Evolutionary conservation across 495 filamentous ascomycete genomes (phyloP).

Genomic region (Daldinia childiae): DNA sequence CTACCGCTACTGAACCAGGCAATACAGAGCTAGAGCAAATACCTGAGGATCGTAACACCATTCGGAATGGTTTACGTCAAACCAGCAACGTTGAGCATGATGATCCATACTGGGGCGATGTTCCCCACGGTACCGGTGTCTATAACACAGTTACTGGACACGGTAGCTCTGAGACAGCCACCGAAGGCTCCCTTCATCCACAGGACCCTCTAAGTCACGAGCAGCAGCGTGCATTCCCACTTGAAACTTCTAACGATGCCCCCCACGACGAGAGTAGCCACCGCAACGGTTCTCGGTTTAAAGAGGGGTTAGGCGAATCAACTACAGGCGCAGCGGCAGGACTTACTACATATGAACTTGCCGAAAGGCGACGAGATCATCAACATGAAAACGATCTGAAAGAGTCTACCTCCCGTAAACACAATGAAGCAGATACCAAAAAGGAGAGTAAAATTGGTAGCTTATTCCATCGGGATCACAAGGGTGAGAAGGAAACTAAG

Average conservation of each 20-base stretch:
- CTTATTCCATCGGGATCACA: conserved; percentile 47
- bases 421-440: conserved; percentile 25
- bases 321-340: conserved; percentile 19
- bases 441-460: conserved; percentile 42
- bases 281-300: conserved; percentile 20
- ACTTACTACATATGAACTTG: conserved; percentile 20
- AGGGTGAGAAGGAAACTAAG: conserved; percentile 40
- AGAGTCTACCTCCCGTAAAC: conserved; percentile 16
- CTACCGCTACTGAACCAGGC: conserved; percentile 3
- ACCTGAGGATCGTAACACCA: conserved; percentile 8
- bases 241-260: conserved; percentile 25
- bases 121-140: conserved; percentile 49
- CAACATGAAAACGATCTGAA: conserved; percentile 22
- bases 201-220: conserved; percentile 33
- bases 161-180: conserved; percentile 47
- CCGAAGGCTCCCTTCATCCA: conserved; percentile 16
- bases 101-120: conserved; percentile 53
- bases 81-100: conserved; percentile 17
- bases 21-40: neutral
- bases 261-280: conserved; percentile 36
- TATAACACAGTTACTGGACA: conserved; percentile 57
- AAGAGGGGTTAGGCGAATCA: conserved; percentile 25
- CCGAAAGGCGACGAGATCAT: conserved; percentile 28
- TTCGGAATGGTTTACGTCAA: conserved; percentile 28
- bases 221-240: conserved; percentile 43